Evolutionary conservation across 306 rosid species (phyloP), one percentile per base, ranked within the genome.

Genomic region (Gastrolobium villosum): DNA sequence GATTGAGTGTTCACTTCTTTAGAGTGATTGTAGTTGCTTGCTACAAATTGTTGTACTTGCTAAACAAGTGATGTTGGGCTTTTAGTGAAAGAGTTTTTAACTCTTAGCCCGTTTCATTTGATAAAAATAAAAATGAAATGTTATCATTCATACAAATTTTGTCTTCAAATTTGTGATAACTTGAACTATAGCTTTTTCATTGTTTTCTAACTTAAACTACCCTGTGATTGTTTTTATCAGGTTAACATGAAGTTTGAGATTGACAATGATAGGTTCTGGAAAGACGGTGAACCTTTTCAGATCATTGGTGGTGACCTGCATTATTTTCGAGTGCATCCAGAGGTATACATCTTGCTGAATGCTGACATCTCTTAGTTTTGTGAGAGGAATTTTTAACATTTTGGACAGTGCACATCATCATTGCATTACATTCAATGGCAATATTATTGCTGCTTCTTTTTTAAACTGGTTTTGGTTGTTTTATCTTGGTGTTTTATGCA

Each of bases 271-370:
- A 88, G 77, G 87, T 91, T 94, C 82, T 91, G 98, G 98, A 91
- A 87, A 86, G 97, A 91, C 82, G 96, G 90, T 54, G 55, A 83
- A 41, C 92, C 89, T 32, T 94, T 94, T 86, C 95, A 54, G 88
- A 91, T 94, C 76, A 92, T 95, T 55, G 99, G 99, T 39, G 99
- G 99, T 4, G 98, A 92, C 85, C 62, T 92, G 94, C 99, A 92
- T 80, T 95, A 92, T 81, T 95, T 95, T 76, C 87, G 97, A 61
- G 89, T 93, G 86, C 90, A 84, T 89, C 99, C 98, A 5, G 89
- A 92, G 99, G 99, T 91, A 83, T 53, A 35, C 31, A 64, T 82
- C 61, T 77, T 43, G 65, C 30, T n/a, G n/a, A n/a, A n/a, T n/a
- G n/a, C n/a, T 56, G 3, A 15, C 36, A 30, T 45, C 70, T 81